Conservation (phyloP, 495 filamentous ascomycete genomes). For the Lophiotrema nucula region DNA sequence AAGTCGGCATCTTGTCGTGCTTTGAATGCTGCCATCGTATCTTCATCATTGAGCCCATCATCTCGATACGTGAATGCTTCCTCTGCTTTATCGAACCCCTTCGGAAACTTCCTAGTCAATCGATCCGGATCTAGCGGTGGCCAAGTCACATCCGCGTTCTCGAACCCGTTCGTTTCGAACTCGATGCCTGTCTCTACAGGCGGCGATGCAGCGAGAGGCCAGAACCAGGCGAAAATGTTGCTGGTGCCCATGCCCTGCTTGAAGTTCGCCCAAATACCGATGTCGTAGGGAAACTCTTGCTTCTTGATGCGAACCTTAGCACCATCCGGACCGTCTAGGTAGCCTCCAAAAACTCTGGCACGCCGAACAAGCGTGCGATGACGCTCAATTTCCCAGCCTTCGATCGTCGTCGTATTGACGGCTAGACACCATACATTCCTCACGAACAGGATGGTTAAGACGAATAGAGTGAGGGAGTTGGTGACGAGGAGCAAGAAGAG, state of each 20-base stretch:
- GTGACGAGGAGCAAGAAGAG: constrained; percentile 64
- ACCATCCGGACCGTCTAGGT: constrained; percentile 61
- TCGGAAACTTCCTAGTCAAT: constrained; percentile 46
- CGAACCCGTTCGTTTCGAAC: constrained; percentile 84
- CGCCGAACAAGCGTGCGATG: constrained; percentile 72
- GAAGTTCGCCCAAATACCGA: constrained; percentile 81
- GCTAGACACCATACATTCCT: constrained; percentile 58
- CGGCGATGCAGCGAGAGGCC: constrained; percentile 58
- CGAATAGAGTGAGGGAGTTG: constrained; percentile 63
- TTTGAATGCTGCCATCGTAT: constrained; percentile 53
- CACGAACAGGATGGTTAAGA: constrained; percentile 62
- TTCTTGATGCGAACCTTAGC: constrained; percentile 53
- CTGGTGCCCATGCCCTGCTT: constrained; percentile 69
- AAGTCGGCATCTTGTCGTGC: constrained; percentile 57
- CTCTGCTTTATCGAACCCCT: neutral
- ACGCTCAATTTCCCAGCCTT: constrained; percentile 87
- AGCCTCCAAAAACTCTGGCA: constrained; percentile 56
- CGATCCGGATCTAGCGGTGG: constrained; percentile 90
- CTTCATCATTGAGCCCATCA: neutral
- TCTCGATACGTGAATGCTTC: constrained; percentile 21
- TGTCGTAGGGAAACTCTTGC: constrained; percentile 89
- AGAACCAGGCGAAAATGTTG: constrained; percentile 60
- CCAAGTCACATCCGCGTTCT: constrained; percentile 68
- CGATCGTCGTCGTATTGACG: constrained; percentile 78
- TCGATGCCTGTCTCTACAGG: constrained; percentile 59